Base-by-base conservation (phyloP, 1,139 yeast species). In the Suhomyces atakaporum region DNA sequence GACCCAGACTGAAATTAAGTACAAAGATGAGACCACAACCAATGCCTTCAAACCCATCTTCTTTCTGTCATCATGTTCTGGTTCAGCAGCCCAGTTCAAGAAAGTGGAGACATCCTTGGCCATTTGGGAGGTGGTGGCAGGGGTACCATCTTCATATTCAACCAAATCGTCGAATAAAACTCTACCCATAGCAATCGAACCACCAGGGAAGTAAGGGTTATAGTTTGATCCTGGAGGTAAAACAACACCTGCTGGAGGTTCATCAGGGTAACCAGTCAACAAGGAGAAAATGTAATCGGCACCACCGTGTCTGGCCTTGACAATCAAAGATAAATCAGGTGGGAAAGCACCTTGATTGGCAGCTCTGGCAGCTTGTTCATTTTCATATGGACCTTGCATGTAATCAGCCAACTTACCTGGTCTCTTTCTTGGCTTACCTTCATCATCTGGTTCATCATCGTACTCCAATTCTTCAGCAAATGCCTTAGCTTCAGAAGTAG, bases 121-220 rank as follows among this genome's bases (percentile, higher is more conserved):
- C 97, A 92, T 89, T 75, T 92, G 99, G 42, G 98, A 84, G 49
- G 98, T 84, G 41, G 97, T 82, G 42, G 98, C 97, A 40, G 96
- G 96, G 46, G 98, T 94, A 60, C 98, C 98, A 65, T 92, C 98
- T 64, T 92, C 98, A 69, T 83, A 92, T 75, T 92, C 99, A 50
- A 92, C 97, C 62, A 92, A 76, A 51, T 88, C 98, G 62, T 92
- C 98, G 56, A 89, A 92, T 68, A 92, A 77, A 44, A 90, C 97
- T 75, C 98, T 86, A 63, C 88, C 97, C 98, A 92, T 92, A 59
- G 97, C 97, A 75, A 92, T 90, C 33, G 97, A 77, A 52, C 98
- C 97, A 73, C 97, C 97, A 61, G 99, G 97, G 96, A 92, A 92
- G 78, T 92, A 92, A 62, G 98, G 98, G 79, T 94, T 94, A 75